Evolutionary conservation across 768 basidiomycete genomes (phyloP).

Genomic region (Collybia sp.): DNA sequence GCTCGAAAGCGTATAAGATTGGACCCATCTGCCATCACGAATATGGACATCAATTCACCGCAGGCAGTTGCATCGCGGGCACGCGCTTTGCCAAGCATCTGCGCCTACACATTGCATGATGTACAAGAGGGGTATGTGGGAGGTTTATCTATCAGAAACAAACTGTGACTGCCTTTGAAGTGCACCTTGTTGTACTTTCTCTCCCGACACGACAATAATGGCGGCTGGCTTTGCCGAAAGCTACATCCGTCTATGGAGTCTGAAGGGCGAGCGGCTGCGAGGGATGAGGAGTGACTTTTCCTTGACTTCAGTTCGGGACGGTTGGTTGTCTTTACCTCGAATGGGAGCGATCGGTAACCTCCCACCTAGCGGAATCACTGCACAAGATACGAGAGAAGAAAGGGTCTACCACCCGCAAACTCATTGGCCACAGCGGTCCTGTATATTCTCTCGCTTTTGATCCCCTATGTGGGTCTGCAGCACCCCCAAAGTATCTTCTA

Average conservation of each 20-base stretch:
- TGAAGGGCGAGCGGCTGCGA: conserved; percentile 86
- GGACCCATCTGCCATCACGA: conserved; percentile 64
- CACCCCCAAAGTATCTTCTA: conserved; percentile 81
- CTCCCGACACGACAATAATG: conserved; percentile 85
- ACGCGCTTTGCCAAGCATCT: conserved; percentile 84
- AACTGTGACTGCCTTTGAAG: conserved; percentile 34
- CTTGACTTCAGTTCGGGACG: conserved; percentile 57
- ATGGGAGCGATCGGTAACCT: conserved; percentile 1
- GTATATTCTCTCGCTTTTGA: conserved; percentile 95
- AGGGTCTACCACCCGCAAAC: conserved; percentile 83
- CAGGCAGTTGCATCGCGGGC: conserved; percentile 56
- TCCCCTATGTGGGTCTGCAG: conserved; percentile 81
- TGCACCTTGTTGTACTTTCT: conserved; percentile 83
- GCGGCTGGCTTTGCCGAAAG: conserved; percentile 96
- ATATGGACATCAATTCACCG: conserved; percentile 51
- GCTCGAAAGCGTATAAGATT: conserved; percentile 88
- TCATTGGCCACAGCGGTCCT: conserved; percentile 95
- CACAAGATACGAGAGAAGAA: conserved; percentile 75
- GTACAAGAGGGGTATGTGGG: conserved; percentile 82
- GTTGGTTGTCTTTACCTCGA: conserved; percentile 37
- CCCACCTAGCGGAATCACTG: conserved; percentile 48
- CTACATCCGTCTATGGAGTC: conserved; percentile 89
- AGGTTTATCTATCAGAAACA: neutral
- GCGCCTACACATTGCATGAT: conserved; percentile 93
- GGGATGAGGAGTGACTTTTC: conserved; percentile 77